Evolutionary conservation across 2,329 filamentous ascomycete genomes (phyloP).

Genomic region (Myrmaecium sp.): DNA sequence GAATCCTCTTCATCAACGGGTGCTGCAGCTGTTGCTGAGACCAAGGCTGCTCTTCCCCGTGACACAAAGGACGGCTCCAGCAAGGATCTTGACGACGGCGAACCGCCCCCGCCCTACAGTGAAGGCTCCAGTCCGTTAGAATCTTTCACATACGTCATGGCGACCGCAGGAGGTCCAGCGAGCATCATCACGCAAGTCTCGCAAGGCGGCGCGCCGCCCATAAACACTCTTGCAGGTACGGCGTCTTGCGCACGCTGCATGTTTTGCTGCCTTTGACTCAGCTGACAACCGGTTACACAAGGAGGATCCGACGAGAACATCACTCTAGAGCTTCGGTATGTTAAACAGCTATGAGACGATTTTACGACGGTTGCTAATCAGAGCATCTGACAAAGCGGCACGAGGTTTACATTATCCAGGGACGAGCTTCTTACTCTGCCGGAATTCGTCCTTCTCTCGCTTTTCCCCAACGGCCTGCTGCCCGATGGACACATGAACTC

Average conservation of each 20-base stretch:
- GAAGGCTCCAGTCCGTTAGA: constrained; percentile 86
- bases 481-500: constrained; percentile 92
- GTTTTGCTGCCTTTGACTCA: neutral
- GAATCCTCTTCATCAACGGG: constrained; percentile 33
- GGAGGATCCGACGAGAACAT: constrained; percentile 86
- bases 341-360: constrained; percentile 1
- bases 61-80: constrained; percentile 62
- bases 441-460: constrained; percentile 91
- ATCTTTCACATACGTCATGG: constrained; percentile 94
- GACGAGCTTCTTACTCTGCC: constrained; percentile 91
- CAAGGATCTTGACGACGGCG: constrained; percentile 61
- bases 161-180: constrained; percentile 85
- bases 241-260: constrained; percentile 1
- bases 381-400: constrained; percentile 45
- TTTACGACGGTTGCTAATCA: neutral
- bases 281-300: constrained; percentile 29
- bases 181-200: constrained; percentile 99
- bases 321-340: constrained; percentile 80
- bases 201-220: constrained; percentile 68
- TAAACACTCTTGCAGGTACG: constrained; percentile 74
- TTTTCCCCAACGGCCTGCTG: constrained; percentile 96
- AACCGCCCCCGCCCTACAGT: constrained; percentile 90
- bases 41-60: constrained; percentile 66
- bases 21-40: constrained; percentile 42
- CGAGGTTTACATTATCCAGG: constrained; percentile 79